Evolutionary conservation across 2,329 filamentous ascomycete genomes (phyloP).

Genomic region (Penicillium griseofulvum): DNA sequence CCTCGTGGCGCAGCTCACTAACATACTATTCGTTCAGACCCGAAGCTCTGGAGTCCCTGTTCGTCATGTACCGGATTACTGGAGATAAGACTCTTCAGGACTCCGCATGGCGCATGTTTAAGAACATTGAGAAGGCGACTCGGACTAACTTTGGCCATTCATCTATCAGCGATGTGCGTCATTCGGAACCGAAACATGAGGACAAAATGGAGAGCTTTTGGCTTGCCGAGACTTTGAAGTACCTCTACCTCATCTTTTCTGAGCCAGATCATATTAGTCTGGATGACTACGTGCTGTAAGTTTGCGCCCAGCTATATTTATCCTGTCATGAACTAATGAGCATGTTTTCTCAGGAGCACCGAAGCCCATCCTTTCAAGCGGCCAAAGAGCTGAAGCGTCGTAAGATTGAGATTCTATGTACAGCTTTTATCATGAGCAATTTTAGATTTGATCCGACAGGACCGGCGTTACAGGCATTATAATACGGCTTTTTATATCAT

Average conservation of each 20-base stretch:
- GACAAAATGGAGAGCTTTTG: slow-evolving; percentile 48
- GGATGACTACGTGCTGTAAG: slow-evolving; percentile 46
- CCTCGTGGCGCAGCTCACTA: background rate
- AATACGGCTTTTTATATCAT: background rate
- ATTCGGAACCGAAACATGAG: slow-evolving; percentile 24
- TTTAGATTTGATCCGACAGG: background rate
- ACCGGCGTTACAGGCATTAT: background rate
- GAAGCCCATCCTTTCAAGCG: slow-evolving; percentile 42
- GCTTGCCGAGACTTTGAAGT: slow-evolving; percentile 48
- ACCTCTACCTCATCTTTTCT: slow-evolving; percentile 47
- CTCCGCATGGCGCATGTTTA: slow-evolving; percentile 52
- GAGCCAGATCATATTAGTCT: slow-evolving; percentile 41
- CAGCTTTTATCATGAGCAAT: background rate
- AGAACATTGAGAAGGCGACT: slow-evolving; percentile 45
- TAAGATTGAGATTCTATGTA: background rate
- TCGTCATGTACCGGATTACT: slow-evolving; percentile 60
- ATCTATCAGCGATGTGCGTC: slow-evolving; percentile 43
- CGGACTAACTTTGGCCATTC: slow-evolving; percentile 46
- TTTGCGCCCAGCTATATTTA: background rate
- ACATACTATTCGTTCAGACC: slow-evolving; percentile 33
- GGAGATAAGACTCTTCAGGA: slow-evolving; percentile 51
- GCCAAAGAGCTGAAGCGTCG: slow-evolving; percentile 4
- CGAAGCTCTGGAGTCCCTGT: slow-evolving; percentile 62
- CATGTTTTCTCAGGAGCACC: slow-evolving; percentile 33
- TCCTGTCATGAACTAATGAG: background rate